Percentiles rank a stretch among this genome's conserved stretches.
Evolutionary conservation across 1,284 basidiomycete genomes (phyloP).

Genomic region (Trametes polyzona): DNA sequence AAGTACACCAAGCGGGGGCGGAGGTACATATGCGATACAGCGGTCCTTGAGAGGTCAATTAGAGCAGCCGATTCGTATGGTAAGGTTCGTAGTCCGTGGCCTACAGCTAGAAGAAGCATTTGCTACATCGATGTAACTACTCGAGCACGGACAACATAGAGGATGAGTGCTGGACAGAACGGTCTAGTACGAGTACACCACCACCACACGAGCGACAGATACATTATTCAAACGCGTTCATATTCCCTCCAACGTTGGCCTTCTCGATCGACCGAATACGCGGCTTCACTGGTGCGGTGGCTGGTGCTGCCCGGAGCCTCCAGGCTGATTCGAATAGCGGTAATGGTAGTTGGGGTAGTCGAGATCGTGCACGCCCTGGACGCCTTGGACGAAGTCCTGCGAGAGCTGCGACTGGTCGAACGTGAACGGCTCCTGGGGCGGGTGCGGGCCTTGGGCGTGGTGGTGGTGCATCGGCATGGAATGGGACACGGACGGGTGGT

Average conservation of each 20-base stretch:
- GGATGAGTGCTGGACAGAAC: too few species aligned
- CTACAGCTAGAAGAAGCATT: too few species aligned
- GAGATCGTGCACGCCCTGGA: conserved; percentile 7
- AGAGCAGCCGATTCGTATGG: too few species aligned
- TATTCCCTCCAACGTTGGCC: neutral
- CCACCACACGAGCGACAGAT: too few species aligned
- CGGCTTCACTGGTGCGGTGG: neutral
- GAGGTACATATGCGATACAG: too few species aligned
- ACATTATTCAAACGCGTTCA: neutral
- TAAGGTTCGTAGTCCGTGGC: too few species aligned
- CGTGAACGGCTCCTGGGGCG: conserved; percentile 31
- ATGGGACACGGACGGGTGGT: neutral
- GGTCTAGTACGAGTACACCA: too few species aligned
- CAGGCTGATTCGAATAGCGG: conserved; percentile 6
- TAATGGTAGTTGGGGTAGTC: conserved; percentile 20
- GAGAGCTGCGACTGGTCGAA: conserved; percentile 34
- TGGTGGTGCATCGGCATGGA: neutral
- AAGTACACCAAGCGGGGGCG: too few species aligned
- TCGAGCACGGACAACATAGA: too few species aligned
- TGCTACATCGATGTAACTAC: too few species aligned
- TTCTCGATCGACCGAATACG: too few species aligned
- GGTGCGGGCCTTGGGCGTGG: neutral
- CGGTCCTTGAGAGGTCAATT: too few species aligned
- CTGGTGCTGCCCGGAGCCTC: neutral
- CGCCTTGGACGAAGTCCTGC: conserved; percentile 23